Evolutionary conservation across 169 alveolate genomes (phyloP), one percentile per base, ranked within the genome.

Genomic region (Ichthyophthirius multifiliis): DNA sequence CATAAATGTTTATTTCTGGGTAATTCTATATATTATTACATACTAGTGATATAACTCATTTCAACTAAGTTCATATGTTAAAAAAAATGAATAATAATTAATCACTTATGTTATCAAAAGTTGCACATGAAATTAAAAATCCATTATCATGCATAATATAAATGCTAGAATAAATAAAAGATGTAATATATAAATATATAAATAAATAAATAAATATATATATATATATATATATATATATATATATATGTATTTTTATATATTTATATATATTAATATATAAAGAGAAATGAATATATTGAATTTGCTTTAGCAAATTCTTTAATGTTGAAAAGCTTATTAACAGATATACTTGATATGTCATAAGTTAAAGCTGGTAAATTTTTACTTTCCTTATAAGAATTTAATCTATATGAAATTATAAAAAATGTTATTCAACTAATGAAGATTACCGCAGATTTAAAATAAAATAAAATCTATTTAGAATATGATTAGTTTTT

Each of bases 271-370:
- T 18, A 41, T 41, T 41, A 41, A 13, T 7, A 41, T 41, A 13
- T 41, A 41, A 7, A 41, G 13, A 9, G 13, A 41, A 41, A 41
- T 9, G 46, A 41, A 41, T 13, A 9, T 9, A 7, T 41, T 9
- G 13, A 41, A 9, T 9, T 41, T 41, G 46, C 46, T 41, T 9
- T 13, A 9, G 13, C 46, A 9, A 41, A 13, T 41, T 7, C 16
- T 9, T 41, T 9, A 41, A 7, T 41, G 7, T 13, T 41, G 13
- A 41, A 41, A 41, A 31, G 46, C n/a, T 34, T 74, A n/a, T 55
- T 43, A 4, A 74, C 43, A 27, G 82, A 74, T 45, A 30, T 74
- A 45, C 46, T 74, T 12, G 82, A 74, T 74, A 23, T 74, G 46
- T 65, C 82, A 0, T 46, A 74, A 74, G 31, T 74, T 31, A 44